Base-by-base conservation (phyloP, 305 asterid species). In the Nicotiana rustica region DNA sequence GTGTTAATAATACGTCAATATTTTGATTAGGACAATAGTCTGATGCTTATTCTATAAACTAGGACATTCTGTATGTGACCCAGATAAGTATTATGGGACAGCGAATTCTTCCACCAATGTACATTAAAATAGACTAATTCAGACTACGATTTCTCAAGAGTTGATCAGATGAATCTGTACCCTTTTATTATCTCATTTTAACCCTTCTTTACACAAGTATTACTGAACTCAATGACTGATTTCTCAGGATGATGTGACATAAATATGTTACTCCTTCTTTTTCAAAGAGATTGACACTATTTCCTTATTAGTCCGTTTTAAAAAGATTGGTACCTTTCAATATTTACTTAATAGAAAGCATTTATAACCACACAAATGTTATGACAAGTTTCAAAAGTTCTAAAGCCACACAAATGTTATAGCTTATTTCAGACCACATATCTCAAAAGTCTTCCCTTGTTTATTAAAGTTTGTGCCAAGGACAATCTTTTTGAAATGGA, bases 131-230 rank as follows among this genome's bases (percentile, higher is more conserved):
- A 14, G 47, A 52, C 47, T 29, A 14, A 7, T 25, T 75, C 35
- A 12, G 29, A 25, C 65, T 75, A 52, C 8, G 44, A 52, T 75
- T 14, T 38, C 47, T 75, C 79, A 75, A 52, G 19, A 75, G 17
- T 29, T 33, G 44, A 21, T 75, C 79, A 52, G 29, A 49, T 75
- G 79, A 7, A 25, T 19, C 47, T 38, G 56, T 29, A 25, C 65
- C 79, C 79, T 73, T 73, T 49, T 49, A 49, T 73, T 10, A 73
- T 49, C 25, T 49, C 8, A 4, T 25, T 73, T 47, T 0, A 47
- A 73, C 64, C 25, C 62, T 73, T 8, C 19, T 71, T 75, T 75
- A 52, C 25, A 52, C 49, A 75, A 75, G 33, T 52, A 29, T 75
- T 29, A 29, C 47, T 14, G 56, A 15, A 21, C 29, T 15, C 31